Base-by-base conservation (phyloP, 2,329 filamentous ascomycete species). In the Penicillium sp. region DNA sequence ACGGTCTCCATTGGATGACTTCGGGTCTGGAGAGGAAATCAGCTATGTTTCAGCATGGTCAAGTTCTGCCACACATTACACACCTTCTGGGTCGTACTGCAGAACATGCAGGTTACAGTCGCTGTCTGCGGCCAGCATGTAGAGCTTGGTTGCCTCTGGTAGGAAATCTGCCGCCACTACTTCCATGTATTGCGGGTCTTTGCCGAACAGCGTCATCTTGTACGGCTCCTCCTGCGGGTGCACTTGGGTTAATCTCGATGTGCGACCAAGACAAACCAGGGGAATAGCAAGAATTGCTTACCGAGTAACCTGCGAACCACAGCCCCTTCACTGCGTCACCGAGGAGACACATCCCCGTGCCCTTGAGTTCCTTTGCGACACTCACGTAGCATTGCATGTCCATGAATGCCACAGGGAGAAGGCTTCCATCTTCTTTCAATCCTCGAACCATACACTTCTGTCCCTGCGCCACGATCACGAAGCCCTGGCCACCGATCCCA, bases 371-470 rank as follows among this genome's bases (percentile, higher is more conserved):
- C 57, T 89, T 92, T 37, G 87, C 76, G n/a, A 83, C 79, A 2
- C 81, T 85, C 9, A 95, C 86, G 55, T 95, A 92, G 64, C 85
- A 93, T 66, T 86, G 92, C 80, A 95, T 93, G 57, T 98, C 92
- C 74, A 98, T 84, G 59, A 98, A 98, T 0, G 92, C 92, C 3
- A 98, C 90, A 0, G 92, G 92, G 1, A 96, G 72, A 35, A 96
- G 75, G 1, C 85, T 88, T 0, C 89, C 87, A 59, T 98, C 92
- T 62, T 98, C 92, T 61, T 95, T 95, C 2, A 98, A 74, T 27
- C 92, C 92, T 42, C 92, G 77, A 1, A 98, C 88, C 84, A 98
- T 93, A 61, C 88, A 90, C 65, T 98, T 98, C 57, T 95, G 89
- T 1, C 92, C 92, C 59, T 98, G 92, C 0, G 89, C 88, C 27